A percentile compares a stretch with the other conserved stretches of the same genome.
phyloP scores from a whole-genome alignment of 805 yeast genomes.

The Starmerella vitae region DNA sequence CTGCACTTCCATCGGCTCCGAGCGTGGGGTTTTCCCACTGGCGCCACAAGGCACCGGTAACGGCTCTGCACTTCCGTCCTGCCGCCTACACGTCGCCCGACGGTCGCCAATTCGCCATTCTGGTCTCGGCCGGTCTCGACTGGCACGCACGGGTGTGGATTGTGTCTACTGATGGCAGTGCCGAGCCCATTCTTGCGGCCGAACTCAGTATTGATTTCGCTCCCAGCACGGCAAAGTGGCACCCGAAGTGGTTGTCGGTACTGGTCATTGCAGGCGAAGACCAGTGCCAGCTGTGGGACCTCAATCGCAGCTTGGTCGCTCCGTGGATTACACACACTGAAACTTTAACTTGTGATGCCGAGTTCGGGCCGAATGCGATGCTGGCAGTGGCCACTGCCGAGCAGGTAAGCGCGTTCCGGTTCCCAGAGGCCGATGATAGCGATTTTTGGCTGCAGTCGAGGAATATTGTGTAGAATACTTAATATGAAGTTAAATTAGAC shows the following conservation, averaged over 20 bases:
- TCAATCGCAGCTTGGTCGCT: constrained; percentile 7
- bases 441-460: no score
- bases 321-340: no score
- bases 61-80: constrained; percentile 6
- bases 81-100: neutral
- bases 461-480: no score
- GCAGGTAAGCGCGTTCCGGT: no score
- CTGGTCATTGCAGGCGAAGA: constrained; percentile 12
- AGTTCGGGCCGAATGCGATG: neutral
- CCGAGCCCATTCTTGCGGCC: neutral
- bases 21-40: neutral
- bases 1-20: constrained; percentile 3
- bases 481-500: no score
- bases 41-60: constrained; percentile 12
- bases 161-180: constrained; percentile 9
- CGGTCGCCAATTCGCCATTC: constrained; percentile 1
- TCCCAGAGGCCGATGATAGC: no score
- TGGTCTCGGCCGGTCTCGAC: constrained; percentile 16
- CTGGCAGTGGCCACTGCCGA: neutral
- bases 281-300: constrained; percentile 13
- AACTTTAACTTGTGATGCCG: neutral
- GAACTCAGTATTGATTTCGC: constrained; percentile 6
- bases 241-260: constrained; percentile 8
- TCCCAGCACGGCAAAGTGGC: constrained; percentile 11
- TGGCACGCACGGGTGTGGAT: constrained; percentile 15